phyloP scores from a whole-genome alignment of 1,139 yeast species.

The Eremothecium gossypii region DNA sequence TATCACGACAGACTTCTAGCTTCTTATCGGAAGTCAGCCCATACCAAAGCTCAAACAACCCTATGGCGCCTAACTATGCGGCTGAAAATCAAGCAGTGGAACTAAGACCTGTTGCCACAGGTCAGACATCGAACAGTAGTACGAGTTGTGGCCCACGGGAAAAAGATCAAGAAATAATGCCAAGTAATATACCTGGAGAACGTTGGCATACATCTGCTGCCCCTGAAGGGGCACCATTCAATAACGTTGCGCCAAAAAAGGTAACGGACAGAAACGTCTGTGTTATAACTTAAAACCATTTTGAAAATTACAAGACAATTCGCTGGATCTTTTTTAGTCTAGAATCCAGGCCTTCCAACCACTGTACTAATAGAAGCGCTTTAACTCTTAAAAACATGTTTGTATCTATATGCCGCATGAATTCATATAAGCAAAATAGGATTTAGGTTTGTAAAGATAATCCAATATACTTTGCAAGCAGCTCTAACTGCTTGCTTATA shows the following conservation, averaged over 20 bases:
- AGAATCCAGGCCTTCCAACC: no score
- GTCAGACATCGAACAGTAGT: background rate
- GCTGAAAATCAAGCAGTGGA: background rate
- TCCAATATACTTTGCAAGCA: background rate
- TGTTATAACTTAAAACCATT: background rate
- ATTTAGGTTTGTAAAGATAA: background rate
- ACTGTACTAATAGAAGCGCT: no score
- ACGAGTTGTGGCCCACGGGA: background rate
- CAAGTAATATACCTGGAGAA: background rate
- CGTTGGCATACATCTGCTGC: background rate
- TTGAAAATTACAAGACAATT: background rate
- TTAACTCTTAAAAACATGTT: background rate
- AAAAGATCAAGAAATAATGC: background rate
- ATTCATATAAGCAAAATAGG: background rate
- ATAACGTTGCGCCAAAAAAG: constrained; percentile 2
- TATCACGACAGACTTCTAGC: background rate
- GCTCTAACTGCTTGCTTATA: no score
- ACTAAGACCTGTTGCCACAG: background rate
- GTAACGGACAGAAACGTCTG: background rate
- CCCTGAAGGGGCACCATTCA: constrained; percentile 9
- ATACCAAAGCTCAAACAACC: background rate
- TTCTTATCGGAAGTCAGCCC: background rate
- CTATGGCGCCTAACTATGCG: background rate
- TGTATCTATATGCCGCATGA: background rate
- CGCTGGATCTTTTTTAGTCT: no score